Percentiles rank a stretch among this genome's conserved stretches.
Evolutionary conservation across 1,284 basidiomycete genomes (phyloP).

Genomic region (Ceratobasidium sp.): DNA sequence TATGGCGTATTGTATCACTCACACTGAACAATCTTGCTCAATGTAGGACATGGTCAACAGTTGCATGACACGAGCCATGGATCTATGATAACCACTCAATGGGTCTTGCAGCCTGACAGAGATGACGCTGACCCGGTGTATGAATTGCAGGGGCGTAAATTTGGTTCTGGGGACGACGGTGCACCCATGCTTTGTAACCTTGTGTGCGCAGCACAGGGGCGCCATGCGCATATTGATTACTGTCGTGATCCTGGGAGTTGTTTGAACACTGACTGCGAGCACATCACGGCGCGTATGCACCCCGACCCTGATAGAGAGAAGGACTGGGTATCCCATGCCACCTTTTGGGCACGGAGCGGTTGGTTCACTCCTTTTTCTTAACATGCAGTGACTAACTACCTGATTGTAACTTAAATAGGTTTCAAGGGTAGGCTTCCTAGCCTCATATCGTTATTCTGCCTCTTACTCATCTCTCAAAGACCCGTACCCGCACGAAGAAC

Average conservation of each 20-base stretch:
- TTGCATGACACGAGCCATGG: conserved; percentile 68
- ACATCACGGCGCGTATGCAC: conserved; percentile 53
- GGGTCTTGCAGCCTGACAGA: conserved; percentile 61
- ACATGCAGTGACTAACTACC: too few relatives aligned
- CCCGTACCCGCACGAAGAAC: conserved; percentile 50
- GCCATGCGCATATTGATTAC: conserved; percentile 63
- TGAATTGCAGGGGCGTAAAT: conserved; percentile 62
- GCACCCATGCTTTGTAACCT: conserved; percentile 69
- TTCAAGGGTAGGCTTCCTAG: conserved; percentile 33
- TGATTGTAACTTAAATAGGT: conserved; percentile 8
- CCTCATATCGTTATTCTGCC: background rate
- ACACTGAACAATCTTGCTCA: conserved; percentile 44
- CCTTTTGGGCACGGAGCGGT: conserved; percentile 61
- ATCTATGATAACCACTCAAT: conserved; percentile 63
- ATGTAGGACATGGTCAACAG: conserved; percentile 61
- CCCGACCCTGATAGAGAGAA: conserved; percentile 58
- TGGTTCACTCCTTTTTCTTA: background rate
- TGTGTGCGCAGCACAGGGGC: conserved; percentile 60
- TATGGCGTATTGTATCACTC: background rate
- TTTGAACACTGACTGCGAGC: conserved; percentile 55
- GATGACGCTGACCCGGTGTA: conserved; percentile 55
- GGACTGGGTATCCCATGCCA: conserved; percentile 60
- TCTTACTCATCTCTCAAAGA: conserved; percentile 28
- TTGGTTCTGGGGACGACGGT: conserved; percentile 61
- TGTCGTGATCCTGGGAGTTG: conserved; percentile 57